Conservation (phyloP, 2,329 filamentous ascomycete genomes). For the Sordariomycetes sp. region DNA sequence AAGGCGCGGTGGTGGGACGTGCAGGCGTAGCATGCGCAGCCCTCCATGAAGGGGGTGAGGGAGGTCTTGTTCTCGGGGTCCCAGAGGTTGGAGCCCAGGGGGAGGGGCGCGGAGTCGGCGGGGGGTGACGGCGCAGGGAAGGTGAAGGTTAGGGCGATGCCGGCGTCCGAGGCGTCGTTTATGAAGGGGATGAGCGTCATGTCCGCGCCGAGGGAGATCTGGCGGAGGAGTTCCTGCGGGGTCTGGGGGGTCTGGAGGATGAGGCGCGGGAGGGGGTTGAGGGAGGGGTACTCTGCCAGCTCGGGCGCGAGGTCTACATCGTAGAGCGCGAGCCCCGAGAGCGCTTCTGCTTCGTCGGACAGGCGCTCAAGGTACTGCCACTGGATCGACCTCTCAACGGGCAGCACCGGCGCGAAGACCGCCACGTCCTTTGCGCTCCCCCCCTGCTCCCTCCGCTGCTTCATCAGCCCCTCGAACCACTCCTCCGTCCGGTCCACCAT, state of each 20-base stretch:
- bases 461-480: slow-evolving; percentile 61
- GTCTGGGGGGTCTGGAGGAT: slow-evolving; percentile 56
- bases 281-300: slow-evolving; percentile 35
- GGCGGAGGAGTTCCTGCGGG: slow-evolving; percentile 66
- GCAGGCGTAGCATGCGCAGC: slow-evolving; percentile 76
- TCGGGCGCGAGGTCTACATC: slow-evolving; percentile 56
- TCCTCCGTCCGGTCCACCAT: slow-evolving; percentile 79
- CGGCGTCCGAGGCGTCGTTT: slow-evolving; percentile 62
- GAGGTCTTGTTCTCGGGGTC: slow-evolving; percentile 44
- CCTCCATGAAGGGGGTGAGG: slow-evolving; percentile 43
- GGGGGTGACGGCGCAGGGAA: slow-evolving; percentile 43
- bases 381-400: slow-evolving; percentile 63
- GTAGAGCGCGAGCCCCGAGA: slow-evolving; percentile 69
- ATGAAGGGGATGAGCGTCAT: slow-evolving; percentile 68
- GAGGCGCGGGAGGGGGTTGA: slow-evolving; percentile 57
- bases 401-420: slow-evolving; percentile 57
- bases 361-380: slow-evolving; percentile 68
- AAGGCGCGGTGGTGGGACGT: slow-evolving; percentile 74
- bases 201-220: slow-evolving; percentile 67
- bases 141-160: slow-evolving; percentile 67
- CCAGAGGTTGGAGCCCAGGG: slow-evolving; percentile 75
- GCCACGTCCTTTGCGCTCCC: slow-evolving; percentile 17
- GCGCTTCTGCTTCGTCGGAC: slow-evolving; percentile 37
- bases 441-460: neutral
- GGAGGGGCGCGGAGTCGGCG: slow-evolving; percentile 11